Percentiles rank a stretch among this genome's conserved stretches.
Evolutionary conservation across 1,139 yeast species (phyloP).

Genomic region (Geotrichum carabidarum): DNA sequence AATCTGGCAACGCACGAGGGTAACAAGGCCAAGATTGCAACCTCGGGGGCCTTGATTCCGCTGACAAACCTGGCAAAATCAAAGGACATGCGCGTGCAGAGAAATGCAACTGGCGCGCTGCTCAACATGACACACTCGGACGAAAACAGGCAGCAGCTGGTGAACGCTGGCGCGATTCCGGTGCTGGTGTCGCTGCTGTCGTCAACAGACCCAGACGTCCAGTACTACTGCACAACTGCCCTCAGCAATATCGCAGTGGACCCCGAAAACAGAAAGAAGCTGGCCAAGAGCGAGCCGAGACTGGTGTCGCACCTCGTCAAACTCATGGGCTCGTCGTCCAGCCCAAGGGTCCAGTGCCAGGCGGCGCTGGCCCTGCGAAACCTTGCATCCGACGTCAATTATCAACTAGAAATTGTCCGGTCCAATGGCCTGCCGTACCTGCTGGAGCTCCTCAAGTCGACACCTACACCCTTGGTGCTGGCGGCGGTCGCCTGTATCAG

Average conservation of each 20-base stretch:
- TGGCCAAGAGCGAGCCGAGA: constrained; percentile 91
- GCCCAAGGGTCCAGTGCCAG: constrained; percentile 94
- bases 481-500: constrained; percentile 98
- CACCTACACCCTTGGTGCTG: constrained; percentile 84
- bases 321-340: constrained; percentile 82
- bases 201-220: constrained; percentile 91
- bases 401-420: constrained; percentile 91
- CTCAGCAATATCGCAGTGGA: constrained; percentile 95
- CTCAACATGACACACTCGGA: constrained; percentile 97
- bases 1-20: constrained; percentile 98
- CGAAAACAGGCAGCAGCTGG: constrained; percentile 93
- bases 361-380: constrained; percentile 94
- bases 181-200: constrained; percentile 85
- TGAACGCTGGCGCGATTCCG: constrained; percentile 97
- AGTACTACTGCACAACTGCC: constrained; percentile 96
- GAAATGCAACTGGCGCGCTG: constrained; percentile 97
- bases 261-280: constrained; percentile 78
- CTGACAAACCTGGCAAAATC: constrained; percentile 90
- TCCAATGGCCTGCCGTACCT: constrained; percentile 84
- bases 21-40: constrained; percentile 90
- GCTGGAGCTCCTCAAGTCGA: constrained; percentile 78
- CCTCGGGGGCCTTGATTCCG: constrained; percentile 94
- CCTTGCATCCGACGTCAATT: constrained; percentile 84
- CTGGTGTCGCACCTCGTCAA: constrained; percentile 81
- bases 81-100: constrained; percentile 89